Percentiles rank a stretch among this genome's conserved stretches.
Evolutionary conservation across 2,329 filamentous ascomycete species (phyloP).

Genomic region (Ophiosphaerella narmari): DNA sequence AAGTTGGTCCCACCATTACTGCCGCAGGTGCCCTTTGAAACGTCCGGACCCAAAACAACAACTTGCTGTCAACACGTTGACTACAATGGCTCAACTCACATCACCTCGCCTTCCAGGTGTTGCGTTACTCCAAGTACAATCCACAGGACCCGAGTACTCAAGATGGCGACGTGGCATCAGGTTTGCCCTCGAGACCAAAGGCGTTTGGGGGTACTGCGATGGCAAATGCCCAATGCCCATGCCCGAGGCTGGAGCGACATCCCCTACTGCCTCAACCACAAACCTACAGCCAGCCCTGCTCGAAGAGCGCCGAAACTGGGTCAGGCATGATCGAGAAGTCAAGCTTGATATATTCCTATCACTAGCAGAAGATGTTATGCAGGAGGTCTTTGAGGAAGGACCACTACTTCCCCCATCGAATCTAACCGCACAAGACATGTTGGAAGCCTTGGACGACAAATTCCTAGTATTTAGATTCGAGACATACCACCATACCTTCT

Average conservation of each 20-base stretch:
- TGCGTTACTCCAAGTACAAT: constrained; percentile 26
- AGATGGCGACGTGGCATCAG: constrained; percentile 41
- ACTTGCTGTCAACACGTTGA: background rate
- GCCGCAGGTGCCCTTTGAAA: background rate
- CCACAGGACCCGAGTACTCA: constrained; percentile 37
- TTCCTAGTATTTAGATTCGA: constrained; percentile 39
- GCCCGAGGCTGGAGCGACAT: constrained; percentile 32
- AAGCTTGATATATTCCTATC: constrained; percentile 46
- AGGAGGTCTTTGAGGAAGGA: constrained; percentile 42
- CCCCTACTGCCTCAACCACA: constrained; percentile 17
- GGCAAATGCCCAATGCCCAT: constrained; percentile 40
- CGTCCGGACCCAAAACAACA: background rate
- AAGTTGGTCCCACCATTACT: background rate
- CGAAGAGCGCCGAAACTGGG: constrained; percentile 42
- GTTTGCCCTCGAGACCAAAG: constrained; percentile 36
- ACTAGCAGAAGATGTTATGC: constrained; percentile 42
- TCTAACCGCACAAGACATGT: constrained; percentile 38
- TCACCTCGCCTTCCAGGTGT: constrained; percentile 40
- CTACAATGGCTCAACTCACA: constrained; percentile 20
- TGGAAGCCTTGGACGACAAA: constrained; percentile 34
- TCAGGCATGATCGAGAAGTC: constrained; percentile 42
- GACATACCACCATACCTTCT: constrained; percentile 44
- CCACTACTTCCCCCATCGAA: constrained; percentile 40
- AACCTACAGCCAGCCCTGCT: constrained; percentile 37
- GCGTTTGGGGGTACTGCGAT: constrained; percentile 41